phyloP scores from a whole-genome alignment of 2,329 filamentous ascomycete species.

The Byssoonygena ceratinophila region DNA sequence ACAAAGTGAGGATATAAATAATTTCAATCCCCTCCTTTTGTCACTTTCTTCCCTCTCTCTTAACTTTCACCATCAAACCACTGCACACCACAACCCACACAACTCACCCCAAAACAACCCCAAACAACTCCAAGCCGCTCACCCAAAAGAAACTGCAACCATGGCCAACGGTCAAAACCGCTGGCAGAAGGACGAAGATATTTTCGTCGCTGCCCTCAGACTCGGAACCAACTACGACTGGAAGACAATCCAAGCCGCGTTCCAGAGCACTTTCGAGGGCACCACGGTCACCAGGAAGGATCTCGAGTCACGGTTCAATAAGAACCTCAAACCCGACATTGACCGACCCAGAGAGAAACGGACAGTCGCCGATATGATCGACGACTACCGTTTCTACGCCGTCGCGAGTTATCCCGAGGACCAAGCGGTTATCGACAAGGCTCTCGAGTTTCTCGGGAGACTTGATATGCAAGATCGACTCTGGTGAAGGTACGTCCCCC shows the following conservation, averaged over 20 bases:
- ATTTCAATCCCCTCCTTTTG: constrained; percentile 1
- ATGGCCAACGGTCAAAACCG: background rate
- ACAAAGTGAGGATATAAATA: constrained; percentile 8
- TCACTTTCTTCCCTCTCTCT: background rate
- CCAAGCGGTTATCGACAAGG: constrained; percentile 6
- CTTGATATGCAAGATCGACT: background rate
- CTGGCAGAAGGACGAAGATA: constrained; percentile 13
- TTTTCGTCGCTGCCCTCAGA: constrained; percentile 16
- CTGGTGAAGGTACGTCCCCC: background rate
- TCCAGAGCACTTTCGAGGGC: constrained; percentile 11
- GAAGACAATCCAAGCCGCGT: constrained; percentile 12
- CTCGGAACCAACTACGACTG: constrained; percentile 17
- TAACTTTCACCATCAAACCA: background rate
- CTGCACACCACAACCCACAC: background rate
- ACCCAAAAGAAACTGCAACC: background rate
- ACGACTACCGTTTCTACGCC: constrained; percentile 16
- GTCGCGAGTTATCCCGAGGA: constrained; percentile 5
- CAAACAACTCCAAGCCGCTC: background rate
- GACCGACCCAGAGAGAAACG: background rate
- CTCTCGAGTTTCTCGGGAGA: background rate
- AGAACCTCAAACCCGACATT: constrained; percentile 11
- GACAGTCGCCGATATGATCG: constrained; percentile 11
- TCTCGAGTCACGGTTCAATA: constrained; percentile 18
- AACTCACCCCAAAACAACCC: background rate
- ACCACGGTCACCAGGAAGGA: constrained; percentile 12